Base-by-base conservation (phyloP, 768 basidiomycete genomes). In the Russula abietina region DNA sequence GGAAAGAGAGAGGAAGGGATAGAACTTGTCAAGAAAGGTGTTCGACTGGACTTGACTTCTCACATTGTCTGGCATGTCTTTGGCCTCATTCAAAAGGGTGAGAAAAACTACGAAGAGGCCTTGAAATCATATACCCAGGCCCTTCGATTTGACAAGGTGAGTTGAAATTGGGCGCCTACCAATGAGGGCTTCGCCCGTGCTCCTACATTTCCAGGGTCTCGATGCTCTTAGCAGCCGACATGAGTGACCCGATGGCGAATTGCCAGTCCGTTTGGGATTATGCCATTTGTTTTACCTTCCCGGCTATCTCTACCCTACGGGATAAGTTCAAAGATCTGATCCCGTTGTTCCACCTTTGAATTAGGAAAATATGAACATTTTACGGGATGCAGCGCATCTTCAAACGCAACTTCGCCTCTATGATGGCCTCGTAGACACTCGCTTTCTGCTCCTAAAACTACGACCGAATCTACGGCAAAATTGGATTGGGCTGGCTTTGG, bases 1-100 rank as follows among this genome's bases (percentile, higher is more conserved):
- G 91, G 86, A 55, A 80, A 81, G 71, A 85, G 85, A 64, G 91
- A 88, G 32, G 84, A 93, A 66, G 93, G 93, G 33, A 78, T 89
- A 61, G 87, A 89, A 41, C 81, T 92, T 50, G 88, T 93, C 67
- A 88, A 89, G 78, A 87, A 90, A 69, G 93, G 93, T 61, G 81
- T 92, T 67, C 81, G 84, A 48, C 79, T 86, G 52, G 91, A 95
- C 75, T 75, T 91, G 59, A 87, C 83, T 36, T 94, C 92, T 22
- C 94, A 98, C 70, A 98, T 99, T 71, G 89, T 88, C 71, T 98
- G 97, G 95, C 97, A 99, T 75, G 96, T 98, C 67, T 90, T 93
- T 72, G 97, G 93, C 30, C 87, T 99, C 70, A 85, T 97, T 24
- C 90, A 94, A 73, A 93, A 96, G 73, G 88, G 88, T 10, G 91